phyloP scores from a whole-genome alignment of 257 asterid species.

The Coffea eugenioides region DNA sequence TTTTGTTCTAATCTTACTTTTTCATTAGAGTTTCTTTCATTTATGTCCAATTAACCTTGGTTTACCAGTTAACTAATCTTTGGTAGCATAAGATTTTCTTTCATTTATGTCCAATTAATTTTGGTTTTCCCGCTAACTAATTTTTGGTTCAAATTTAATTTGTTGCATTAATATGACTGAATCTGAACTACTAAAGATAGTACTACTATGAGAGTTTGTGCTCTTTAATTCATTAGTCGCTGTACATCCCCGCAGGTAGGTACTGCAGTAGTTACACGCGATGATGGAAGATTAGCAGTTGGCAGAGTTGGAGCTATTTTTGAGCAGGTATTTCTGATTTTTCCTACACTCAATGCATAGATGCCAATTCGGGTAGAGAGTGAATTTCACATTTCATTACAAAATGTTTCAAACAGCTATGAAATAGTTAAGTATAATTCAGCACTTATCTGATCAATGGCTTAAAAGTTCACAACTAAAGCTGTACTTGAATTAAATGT shows the following conservation, averaged over 20 bases:
- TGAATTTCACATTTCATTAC: not conserved
- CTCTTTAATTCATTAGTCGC: not conserved
- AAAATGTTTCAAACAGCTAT: not conserved
- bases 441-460: not conserved
- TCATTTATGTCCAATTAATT: not conserved
- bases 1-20: not conserved
- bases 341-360: not conserved
- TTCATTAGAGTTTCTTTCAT: not conserved
- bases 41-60: not conserved
- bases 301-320: conserved; percentile 68
- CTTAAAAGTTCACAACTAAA: not conserved
- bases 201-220: not conserved
- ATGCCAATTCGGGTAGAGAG: not conserved
- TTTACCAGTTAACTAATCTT: no score
- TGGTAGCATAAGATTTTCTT: not conserved
- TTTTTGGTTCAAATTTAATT: not conserved
- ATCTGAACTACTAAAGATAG: not conserved
- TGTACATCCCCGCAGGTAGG: conserved; percentile 41
- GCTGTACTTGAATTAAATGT: not conserved
- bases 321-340: conserved; percentile 43
- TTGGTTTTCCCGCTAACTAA: not conserved
- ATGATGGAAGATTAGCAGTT: conserved; percentile 64
- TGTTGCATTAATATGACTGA: not conserved
- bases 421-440: not conserved
- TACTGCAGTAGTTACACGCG: conserved; percentile 62